Percentiles rank a stretch among this genome's conserved stretches.
Conservation (phyloP, 176 grass and related monocot genomes). For the Carex littledalei region DNA sequence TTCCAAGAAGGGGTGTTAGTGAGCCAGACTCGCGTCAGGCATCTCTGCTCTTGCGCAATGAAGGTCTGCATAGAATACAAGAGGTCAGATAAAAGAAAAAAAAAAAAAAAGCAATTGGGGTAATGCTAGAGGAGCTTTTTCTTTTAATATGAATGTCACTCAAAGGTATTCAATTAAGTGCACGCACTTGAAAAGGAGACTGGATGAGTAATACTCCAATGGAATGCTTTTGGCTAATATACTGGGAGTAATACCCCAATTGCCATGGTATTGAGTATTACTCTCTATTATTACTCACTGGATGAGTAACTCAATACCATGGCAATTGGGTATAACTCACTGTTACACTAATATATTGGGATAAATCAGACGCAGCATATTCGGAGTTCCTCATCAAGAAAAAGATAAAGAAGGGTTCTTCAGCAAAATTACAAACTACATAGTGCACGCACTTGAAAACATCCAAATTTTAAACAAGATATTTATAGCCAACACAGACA, state of each 20-base stretch:
- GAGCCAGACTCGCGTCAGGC: slow-evolving; percentile 75
- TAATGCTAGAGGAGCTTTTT: background rate
- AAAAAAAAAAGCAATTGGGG: no score
- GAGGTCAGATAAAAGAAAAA: background rate
- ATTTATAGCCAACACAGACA: background rate
- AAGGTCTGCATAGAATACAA: slow-evolving; percentile 55
- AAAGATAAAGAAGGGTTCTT: background rate
- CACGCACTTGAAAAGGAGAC: no score
- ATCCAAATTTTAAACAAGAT: background rate
- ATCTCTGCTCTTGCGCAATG: slow-evolving; percentile 86
- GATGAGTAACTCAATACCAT: no score
- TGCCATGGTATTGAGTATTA: no score
- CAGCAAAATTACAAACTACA: background rate
- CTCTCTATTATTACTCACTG: no score
- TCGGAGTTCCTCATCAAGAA: background rate
- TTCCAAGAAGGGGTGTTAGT: slow-evolving; percentile 48
- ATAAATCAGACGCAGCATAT: background rate
- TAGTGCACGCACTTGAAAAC: background rate
- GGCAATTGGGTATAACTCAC: no score
- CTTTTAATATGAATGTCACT: background rate
- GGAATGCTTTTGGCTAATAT: no score
- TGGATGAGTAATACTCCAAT: no score
- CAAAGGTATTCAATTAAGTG: background rate
- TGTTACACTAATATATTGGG: no score
- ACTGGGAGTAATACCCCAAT: no score